Evolutionary conservation across 164 flowering plant genomes (phyloP), one percentile per base, ranked within the genome.

Genomic region (Saururus chinensis): DNA sequence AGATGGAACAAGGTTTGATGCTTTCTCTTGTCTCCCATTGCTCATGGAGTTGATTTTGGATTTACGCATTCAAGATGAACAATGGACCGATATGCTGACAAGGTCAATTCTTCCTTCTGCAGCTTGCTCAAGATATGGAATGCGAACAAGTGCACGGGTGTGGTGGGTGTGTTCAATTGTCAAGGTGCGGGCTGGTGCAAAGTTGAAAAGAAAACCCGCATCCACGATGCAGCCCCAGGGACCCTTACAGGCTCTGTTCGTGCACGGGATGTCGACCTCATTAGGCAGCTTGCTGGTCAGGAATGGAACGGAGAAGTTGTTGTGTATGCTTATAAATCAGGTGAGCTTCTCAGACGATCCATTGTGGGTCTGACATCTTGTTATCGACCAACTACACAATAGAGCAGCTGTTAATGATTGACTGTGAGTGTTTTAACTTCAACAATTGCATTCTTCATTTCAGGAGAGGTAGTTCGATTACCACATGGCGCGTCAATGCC

Each of bases 171-270:
- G 41, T 93, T 89, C 76, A 93, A 93, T 75, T 93, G 98, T 81
- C 98, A 93, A 76, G 98, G 98, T 64, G 98, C 98, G 24, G 97
- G 96, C 13, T 93, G 97, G 97, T 88, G 96, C 84, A 88, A 79
- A 76, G 64, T 76, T 41, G 67, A 59, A 1, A 93, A 93, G 80
- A 93, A 81, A 68, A 90, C 87, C 12, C 89, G 87, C 58, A 88
- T 92, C 51, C 98, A 92, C 63, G 89, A 92, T 61, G 68, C 67
- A 16, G 73, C 86, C n/a, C 98, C 98, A 20, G 88, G 86, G 19
- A 86, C 89, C 24, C 85, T 92, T 55, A 75, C 88, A 13, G 77
- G 78, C 51, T 79, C 80, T 61, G 81, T 92, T 51, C 56, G 77
- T 65, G 85, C 92, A 16, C 58, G 70, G 48, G 97, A 89, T 74